phyloP scores from a whole-genome alignment of 2,329 filamentous ascomycete species.

The Diaporthe nobilis region DNA sequence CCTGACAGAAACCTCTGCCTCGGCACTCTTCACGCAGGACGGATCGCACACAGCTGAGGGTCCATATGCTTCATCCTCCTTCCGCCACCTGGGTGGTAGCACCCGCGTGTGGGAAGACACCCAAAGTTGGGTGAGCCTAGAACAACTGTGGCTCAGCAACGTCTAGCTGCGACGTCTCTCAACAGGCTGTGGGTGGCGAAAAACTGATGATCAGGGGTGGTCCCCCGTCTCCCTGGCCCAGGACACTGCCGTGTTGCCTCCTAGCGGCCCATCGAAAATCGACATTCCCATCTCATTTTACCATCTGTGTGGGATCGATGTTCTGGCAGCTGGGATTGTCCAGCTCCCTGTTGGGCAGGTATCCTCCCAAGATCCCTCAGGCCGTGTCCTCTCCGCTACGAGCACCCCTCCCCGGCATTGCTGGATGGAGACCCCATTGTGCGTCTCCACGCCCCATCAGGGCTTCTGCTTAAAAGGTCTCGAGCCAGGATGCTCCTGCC shows the following conservation, averaged over 20 bases:
- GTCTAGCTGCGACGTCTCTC: constrained; percentile 33
- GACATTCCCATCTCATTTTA: constrained; percentile 40
- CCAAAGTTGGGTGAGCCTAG: constrained; percentile 40
- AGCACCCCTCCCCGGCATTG: constrained; percentile 38
- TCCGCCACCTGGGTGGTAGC: constrained; percentile 16
- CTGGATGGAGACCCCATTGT: constrained; percentile 30
- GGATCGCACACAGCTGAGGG: background rate
- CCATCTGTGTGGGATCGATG: constrained; percentile 40
- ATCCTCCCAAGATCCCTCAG: constrained; percentile 16
- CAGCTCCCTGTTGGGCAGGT: constrained; percentile 26
- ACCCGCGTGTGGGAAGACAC: constrained; percentile 4
- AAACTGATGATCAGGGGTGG: constrained; percentile 34
- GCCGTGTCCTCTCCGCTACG: constrained; percentile 18
- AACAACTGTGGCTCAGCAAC: constrained; percentile 45
- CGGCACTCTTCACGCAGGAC: background rate
- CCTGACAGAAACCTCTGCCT: background rate
- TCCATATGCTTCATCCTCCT: background rate
- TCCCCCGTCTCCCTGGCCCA: constrained; percentile 28
- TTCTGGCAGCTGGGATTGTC: constrained; percentile 35
- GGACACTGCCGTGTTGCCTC: constrained; percentile 31
- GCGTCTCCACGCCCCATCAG: constrained; percentile 36
- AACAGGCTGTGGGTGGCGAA: constrained; percentile 39
- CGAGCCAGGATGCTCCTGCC: constrained; percentile 30
- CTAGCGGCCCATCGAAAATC: constrained; percentile 39
- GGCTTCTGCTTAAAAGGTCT: constrained; percentile 33